Conservation (phyloP, 2,329 filamentous ascomycete genomes). For the Claviceps purpurea region DNA sequence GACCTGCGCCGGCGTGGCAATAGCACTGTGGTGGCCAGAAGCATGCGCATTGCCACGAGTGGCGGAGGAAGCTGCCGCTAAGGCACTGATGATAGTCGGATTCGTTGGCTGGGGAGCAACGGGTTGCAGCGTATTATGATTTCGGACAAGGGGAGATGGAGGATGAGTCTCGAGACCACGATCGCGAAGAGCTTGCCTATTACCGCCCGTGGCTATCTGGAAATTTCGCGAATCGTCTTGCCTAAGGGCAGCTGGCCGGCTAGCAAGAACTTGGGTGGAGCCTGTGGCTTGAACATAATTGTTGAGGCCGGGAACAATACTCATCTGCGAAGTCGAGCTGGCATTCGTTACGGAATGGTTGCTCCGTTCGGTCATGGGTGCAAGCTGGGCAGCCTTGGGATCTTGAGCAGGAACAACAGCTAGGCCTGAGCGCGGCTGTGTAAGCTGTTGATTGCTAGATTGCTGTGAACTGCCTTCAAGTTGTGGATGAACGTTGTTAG, state of each 20-base stretch:
- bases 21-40: not conserved
- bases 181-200: slow-evolving; percentile 10
- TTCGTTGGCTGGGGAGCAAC: slow-evolving; percentile 65
- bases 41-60: not conserved
- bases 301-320: slow-evolving; percentile 20
- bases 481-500: not conserved
- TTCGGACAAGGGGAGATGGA: slow-evolving; percentile 53
- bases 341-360: not conserved
- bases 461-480: not conserved
- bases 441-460: not conserved
- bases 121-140: slow-evolving; percentile 61
- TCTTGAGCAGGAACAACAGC: not conserved
- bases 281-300: slow-evolving; percentile 12
- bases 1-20: slow-evolving; percentile 36
- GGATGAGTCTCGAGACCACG: slow-evolving; percentile 19
- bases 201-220: slow-evolving; percentile 6
- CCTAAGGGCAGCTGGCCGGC: slow-evolving; percentile 22
- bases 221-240: slow-evolving; percentile 20
- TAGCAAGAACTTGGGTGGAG: slow-evolving; percentile 15
- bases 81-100: slow-evolving; percentile 41
- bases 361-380: not conserved
- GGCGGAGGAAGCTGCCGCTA: slow-evolving; percentile 3
- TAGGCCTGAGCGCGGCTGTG: not conserved
- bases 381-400: not conserved
- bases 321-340: slow-evolving; percentile 7